Evolutionary conservation across 768 basidiomycete species (phyloP).

Genomic region (Stropharia rugosoannulata): DNA sequence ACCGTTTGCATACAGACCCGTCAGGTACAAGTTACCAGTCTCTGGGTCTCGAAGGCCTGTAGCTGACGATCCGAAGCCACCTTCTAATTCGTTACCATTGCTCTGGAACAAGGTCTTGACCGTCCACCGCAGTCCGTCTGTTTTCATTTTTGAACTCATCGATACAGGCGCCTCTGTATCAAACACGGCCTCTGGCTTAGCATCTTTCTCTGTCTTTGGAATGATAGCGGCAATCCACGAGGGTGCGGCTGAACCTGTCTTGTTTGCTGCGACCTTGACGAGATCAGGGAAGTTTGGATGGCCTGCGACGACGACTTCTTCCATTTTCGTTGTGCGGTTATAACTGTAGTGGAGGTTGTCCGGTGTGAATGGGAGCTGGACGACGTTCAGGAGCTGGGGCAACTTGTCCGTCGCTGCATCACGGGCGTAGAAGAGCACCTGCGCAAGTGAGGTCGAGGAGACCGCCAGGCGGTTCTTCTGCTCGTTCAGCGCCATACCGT

Average conservation of each 20-base stretch:
- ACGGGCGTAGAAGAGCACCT: conserved; percentile 53
- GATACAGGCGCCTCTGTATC: conserved; percentile 51
- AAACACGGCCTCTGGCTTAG: conserved; percentile 19
- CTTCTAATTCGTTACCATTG: conserved; percentile 41
- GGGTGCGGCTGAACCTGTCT: conserved; percentile 37
- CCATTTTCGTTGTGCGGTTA: conserved; percentile 28
- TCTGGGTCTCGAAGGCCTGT: conserved; percentile 51
- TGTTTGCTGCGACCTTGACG: conserved; percentile 40
- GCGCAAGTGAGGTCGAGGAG: conserved; percentile 47
- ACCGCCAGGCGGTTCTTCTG: conserved; percentile 51
- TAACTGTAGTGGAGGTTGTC: conserved; percentile 62
- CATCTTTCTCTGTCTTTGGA: conserved; percentile 16
- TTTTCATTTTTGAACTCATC: conserved; percentile 37
- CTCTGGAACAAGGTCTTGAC: conserved; percentile 74
- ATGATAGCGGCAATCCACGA: conserved; percentile 61
- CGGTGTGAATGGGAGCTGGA: conserved; percentile 55
- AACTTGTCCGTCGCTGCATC: conserved; percentile 45
- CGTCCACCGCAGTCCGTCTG: conserved; percentile 32
- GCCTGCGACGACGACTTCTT: conserved; percentile 55
- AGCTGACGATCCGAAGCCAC: conserved; percentile 51
- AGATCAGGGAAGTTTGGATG: conserved; percentile 65
- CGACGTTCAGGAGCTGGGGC: conserved; percentile 27
- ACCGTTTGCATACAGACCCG: conserved; percentile 55
- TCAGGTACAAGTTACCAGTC: conserved; percentile 49
- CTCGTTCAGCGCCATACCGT: conserved; percentile 64